These are phyloP conservation scores for Kentomonas sorsogonicus DNA, from an alignment of 208 protist genomes.

Conservation along the genomic window DNA sequence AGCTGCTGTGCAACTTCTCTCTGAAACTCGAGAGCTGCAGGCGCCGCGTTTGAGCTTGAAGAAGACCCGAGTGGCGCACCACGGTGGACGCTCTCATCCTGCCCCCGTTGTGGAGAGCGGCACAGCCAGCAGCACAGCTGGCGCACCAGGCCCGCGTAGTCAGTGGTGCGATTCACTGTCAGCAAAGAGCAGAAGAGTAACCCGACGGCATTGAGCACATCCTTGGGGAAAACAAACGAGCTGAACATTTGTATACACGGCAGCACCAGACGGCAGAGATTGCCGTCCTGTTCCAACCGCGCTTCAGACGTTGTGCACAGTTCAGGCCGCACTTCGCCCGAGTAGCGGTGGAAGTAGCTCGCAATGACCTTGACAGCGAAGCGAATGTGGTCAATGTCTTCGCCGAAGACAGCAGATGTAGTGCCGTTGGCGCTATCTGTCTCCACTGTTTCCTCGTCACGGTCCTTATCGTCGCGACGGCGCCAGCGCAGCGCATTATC, in stretches of 20 bases:
- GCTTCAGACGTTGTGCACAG: background rate
- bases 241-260: slow-evolving; percentile 59
- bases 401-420: slow-evolving; percentile 40
- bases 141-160: too few relatives aligned
- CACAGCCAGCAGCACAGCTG: slow-evolving; percentile 45
- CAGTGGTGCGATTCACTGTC: too few relatives aligned
- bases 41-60: too few relatives aligned
- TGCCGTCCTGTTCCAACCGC: slow-evolving; percentile 1
- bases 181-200: slow-evolving; percentile 70
- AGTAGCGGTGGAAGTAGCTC: slow-evolving; percentile 79
- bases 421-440: background rate
- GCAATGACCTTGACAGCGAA: slow-evolving; percentile 81
- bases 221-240: slow-evolving; percentile 70
- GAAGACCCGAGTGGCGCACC: too few relatives aligned
- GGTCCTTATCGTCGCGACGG: background rate
- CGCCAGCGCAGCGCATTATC: slow-evolving; percentile 34
- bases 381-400: slow-evolving; percentile 79
- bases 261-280: slow-evolving; percentile 41
- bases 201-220: slow-evolving; percentile 82
- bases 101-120: slow-evolving; percentile 18
- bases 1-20: too few relatives aligned
- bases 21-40: too few relatives aligned
- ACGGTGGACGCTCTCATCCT: background rate
- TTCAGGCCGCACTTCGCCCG: slow-evolving; percentile 12
- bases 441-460: background rate